phyloP scores from a whole-genome alignment of 2,329 filamentous ascomycete genomes.

The Trichocomaceae sp. region DNA sequence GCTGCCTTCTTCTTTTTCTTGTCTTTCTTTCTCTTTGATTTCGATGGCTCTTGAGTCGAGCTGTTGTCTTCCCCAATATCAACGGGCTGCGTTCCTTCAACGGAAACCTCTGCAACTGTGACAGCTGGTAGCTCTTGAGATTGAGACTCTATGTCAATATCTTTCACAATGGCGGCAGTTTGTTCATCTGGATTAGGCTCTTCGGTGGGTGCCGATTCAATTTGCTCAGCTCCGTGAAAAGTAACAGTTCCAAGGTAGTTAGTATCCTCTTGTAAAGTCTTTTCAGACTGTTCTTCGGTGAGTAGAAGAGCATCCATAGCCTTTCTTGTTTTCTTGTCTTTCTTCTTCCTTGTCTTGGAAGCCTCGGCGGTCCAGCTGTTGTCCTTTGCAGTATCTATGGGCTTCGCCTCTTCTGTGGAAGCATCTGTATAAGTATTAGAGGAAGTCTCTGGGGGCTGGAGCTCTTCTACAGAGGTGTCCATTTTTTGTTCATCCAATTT shows the following conservation, averaged over 20 bases:
- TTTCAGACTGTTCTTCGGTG: neutral
- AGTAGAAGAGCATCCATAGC: neutral
- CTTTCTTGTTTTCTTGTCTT: neutral
- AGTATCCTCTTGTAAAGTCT: neutral
- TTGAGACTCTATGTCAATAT: neutral
- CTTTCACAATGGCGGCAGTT: neutral
- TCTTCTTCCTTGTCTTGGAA: neutral
- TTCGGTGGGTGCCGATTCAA: neutral
- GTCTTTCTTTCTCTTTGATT: constrained; percentile 27
- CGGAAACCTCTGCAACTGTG: neutral
- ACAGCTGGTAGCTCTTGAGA: neutral
- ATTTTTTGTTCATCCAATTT: neutral
- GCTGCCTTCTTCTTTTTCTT: constrained; percentile 32
- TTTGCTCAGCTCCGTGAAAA: neutral
- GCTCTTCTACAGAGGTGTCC: neutral
- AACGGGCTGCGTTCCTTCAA: neutral
- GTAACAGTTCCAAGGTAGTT: neutral
- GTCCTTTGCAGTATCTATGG: neutral
- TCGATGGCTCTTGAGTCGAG: constrained; percentile 10
- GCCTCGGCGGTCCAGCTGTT: neutral
- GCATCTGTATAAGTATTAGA: neutral
- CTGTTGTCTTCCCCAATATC: neutral
- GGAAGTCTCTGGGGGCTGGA: neutral
- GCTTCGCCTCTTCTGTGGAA: neutral
- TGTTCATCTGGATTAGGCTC: neutral